These are phyloP conservation scores for Venturia asperata DNA, from an alignment of 2,329 filamentous ascomycete genomes.

Conservation along the genomic window DNA sequence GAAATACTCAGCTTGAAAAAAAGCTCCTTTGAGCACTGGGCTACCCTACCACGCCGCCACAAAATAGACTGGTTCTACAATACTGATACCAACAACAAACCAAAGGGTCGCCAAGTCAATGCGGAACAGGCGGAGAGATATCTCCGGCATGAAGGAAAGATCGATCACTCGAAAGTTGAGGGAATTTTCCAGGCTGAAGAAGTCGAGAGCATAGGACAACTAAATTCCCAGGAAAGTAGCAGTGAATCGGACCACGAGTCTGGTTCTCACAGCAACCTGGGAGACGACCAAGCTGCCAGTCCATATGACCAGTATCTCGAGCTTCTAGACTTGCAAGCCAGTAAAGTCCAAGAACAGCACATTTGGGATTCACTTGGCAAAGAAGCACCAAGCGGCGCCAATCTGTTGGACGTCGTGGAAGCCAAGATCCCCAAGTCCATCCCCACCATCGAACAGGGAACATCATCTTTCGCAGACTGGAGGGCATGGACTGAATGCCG, in stretches of 20 bases:
- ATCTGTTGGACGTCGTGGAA: constrained; percentile 23
- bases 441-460: constrained; percentile 29
- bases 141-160: constrained; percentile 22
- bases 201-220: background rate
- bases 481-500: constrained; percentile 40
- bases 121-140: constrained; percentile 22
- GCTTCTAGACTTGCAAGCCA: constrained; percentile 40
- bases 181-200: background rate
- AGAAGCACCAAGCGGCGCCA: constrained; percentile 22
- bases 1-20: constrained; percentile 46
- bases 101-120: constrained; percentile 17
- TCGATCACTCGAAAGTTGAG: constrained; percentile 4
- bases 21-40: constrained; percentile 46
- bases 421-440: constrained; percentile 24
- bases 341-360: constrained; percentile 38
- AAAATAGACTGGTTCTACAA: constrained; percentile 20
- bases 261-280: background rate
- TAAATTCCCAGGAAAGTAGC: background rate
- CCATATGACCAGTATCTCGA: constrained; percentile 41
- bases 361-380: constrained; percentile 40
- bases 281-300: constrained; percentile 19
- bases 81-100: constrained; percentile 17
- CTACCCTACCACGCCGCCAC: constrained; percentile 43
- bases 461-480: constrained; percentile 41
- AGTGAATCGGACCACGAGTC: background rate